Evolutionary conservation across 345 rosid genomes (phyloP).

Genomic region (Mangifera indica): DNA sequence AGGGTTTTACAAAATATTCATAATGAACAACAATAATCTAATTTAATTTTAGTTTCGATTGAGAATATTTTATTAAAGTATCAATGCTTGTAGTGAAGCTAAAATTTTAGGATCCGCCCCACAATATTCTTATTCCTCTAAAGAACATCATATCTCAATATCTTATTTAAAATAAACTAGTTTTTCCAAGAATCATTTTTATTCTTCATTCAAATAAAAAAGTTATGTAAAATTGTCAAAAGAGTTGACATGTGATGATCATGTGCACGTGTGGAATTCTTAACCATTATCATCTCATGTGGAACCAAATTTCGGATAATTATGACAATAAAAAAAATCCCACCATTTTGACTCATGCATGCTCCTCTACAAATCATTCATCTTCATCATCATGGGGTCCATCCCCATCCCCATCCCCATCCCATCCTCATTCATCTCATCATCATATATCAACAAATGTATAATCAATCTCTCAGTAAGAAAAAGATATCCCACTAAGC

Average conservation of each 20-base stretch:
- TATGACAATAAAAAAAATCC: slow-evolving; percentile 24
- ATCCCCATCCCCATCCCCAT: neutral
- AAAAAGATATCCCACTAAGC: slow-evolving; percentile 9
- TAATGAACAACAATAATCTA: too few species aligned
- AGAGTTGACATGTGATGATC: slow-evolving; percentile 32
- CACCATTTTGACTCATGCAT: slow-evolving; percentile 31
- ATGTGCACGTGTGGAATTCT: slow-evolving; percentile 48
- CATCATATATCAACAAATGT: slow-evolving; percentile 1
- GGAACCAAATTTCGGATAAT: neutral
- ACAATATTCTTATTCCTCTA: too few species aligned
- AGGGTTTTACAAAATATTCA: too few species aligned
- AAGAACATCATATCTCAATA: too few species aligned
- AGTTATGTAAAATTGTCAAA: slow-evolving; percentile 24
- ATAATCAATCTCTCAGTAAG: neutral
- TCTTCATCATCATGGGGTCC: neutral
- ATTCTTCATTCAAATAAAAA: too few species aligned
- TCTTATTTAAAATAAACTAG: too few species aligned
- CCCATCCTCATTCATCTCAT: neutral
- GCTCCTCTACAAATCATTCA: slow-evolving; percentile 12
- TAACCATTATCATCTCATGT: slow-evolving; percentile 28
- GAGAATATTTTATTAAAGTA: too few species aligned
- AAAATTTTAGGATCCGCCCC: too few species aligned
- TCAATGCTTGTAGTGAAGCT: too few species aligned
- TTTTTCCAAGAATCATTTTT: too few species aligned
- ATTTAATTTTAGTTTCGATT: too few species aligned